These are phyloP conservation scores for Cronartium quercuum DNA, from an alignment of 1,284 basidiomycete species.

Conservation along the genomic window DNA sequence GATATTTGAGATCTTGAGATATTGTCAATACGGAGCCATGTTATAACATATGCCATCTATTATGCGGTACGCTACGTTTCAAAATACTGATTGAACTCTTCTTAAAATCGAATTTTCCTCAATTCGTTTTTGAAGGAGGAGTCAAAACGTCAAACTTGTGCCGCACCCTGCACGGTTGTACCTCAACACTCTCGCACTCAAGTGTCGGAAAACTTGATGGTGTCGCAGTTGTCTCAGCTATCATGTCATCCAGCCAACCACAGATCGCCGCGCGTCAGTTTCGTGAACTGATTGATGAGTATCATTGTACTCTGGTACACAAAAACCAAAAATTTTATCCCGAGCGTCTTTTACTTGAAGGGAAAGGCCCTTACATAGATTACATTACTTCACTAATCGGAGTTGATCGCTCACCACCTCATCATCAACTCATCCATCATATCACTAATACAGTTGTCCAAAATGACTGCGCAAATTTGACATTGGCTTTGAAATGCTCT, in stretches of 20 bases:
- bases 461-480: constrained; percentile 84
- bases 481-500: constrained; percentile 77
- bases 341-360: background rate
- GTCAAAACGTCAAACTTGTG: constrained; percentile 29
- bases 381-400: constrained; percentile 27
- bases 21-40: too few relatives aligned
- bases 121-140: constrained; percentile 3
- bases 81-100: background rate
- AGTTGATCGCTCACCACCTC: constrained; percentile 37
- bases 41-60: background rate
- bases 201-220: constrained; percentile 52
- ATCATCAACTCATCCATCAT: constrained; percentile 71
- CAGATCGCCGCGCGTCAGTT: constrained; percentile 55
- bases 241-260: constrained; percentile 66
- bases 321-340: constrained; percentile 2
- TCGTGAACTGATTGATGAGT: constrained; percentile 48
- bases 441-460: constrained; percentile 74
- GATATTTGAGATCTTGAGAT: too few relatives aligned
- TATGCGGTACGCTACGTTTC: background rate
- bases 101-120: background rate
- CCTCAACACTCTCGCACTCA: background rate
- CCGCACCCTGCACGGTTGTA: constrained; percentile 24
- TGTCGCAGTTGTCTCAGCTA: constrained; percentile 84
- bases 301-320: constrained; percentile 44
- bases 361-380: constrained; percentile 51